Evolutionary conservation across 2,329 filamentous ascomycete genomes (phyloP), one percentile per base, ranked within the genome.

Genomic region (Ophiostoma novo-ulmi): DNA sequence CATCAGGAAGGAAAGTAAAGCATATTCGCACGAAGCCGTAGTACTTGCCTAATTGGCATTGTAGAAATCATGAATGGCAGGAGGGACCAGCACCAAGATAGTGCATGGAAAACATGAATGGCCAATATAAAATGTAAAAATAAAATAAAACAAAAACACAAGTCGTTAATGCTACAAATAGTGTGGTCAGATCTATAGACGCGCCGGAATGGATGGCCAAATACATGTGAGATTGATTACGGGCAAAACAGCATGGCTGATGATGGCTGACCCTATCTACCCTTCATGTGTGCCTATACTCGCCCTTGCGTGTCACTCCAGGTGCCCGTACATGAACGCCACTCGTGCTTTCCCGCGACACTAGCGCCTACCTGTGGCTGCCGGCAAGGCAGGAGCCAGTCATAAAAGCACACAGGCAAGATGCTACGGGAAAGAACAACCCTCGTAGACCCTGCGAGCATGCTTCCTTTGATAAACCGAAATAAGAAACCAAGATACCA

Each of bases 231-330:
- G 48, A 55, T 22, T 55, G 48, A 58, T 55, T 58, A 26, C 22
- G n/a, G 52, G 22, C 52, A 14, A 26, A 58, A 55, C n/a, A 55
- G 44, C 52, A 58, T 58, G 52, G 52, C 52, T 58, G 52, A 26
- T 7, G 22, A 58, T 58, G n/a, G 52, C 52, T 58, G 52, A 26
- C n/a, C 52, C 44, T 17, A 7, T 22, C n/a, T 17, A 26, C 6
- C 22, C 22, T 58, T 22, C 52, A 58, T 22, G 52, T 58, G 52
- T 26, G 52, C 22, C n/a, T 13, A 26, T 58, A n/a, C n/a, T 26
- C 52, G 52, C 52, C 52, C 52, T 58, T 58, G 52, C 52, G 52
- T 58, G 52, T 58, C 52, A 8, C 52, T 58, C 3, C 22, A 58
- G 52, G 44, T 26, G 52, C 52, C n/a, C 22, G 17, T 58, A 48